Percentiles rank a stretch among this genome's conserved stretches.
Evolutionary conservation across 1,139 yeast genomes (phyloP).

Genomic region (Lodderomyces jiufengensis): DNA sequence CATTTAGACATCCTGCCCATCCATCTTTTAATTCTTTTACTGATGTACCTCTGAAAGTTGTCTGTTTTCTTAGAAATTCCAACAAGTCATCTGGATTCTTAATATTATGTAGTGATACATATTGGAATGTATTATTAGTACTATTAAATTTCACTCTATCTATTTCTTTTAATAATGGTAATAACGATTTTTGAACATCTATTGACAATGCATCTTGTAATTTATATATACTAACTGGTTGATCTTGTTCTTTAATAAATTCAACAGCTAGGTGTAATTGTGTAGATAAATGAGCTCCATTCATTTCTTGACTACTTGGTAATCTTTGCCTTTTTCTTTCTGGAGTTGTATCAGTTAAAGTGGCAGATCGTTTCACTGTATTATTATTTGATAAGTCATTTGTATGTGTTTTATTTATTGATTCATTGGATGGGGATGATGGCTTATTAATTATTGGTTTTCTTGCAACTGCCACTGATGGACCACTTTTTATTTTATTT

Average conservation of each 20-base stretch:
- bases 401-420: slow-evolving; percentile 5
- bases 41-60: slow-evolving; percentile 82
- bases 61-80: slow-evolving; percentile 70
- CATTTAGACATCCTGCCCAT: slow-evolving; percentile 87
- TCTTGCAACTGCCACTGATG: slow-evolving; percentile 37
- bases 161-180: slow-evolving; percentile 69
- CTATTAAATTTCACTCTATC: slow-evolving; percentile 70
- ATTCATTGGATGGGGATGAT: slow-evolving; percentile 8
- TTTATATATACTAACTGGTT: slow-evolving; percentile 62
- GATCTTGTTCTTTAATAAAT: slow-evolving; percentile 65
- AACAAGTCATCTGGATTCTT: slow-evolving; percentile 75
- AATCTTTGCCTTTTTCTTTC: slow-evolving; percentile 40
- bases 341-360: slow-evolving; percentile 23
- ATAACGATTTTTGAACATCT: slow-evolving; percentile 47
- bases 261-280: slow-evolving; percentile 87
- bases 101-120: slow-evolving; percentile 85
- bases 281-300: slow-evolving; percentile 68
- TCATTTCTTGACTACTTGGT: slow-evolving; percentile 22
- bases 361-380: slow-evolving; percentile 5
- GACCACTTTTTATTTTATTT: slow-evolving; percentile 46
- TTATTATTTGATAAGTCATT: slow-evolving; percentile 6
- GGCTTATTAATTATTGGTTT: slow-evolving; percentile 19
- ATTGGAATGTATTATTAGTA: slow-evolving; percentile 65
- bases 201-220: slow-evolving; percentile 56
- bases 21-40: slow-evolving; percentile 94